A percentile compares a stretch with the other conserved stretches of the same genome.
Conservation (phyloP, 345 rosid species). For the Euphorbia lathyris region DNA sequence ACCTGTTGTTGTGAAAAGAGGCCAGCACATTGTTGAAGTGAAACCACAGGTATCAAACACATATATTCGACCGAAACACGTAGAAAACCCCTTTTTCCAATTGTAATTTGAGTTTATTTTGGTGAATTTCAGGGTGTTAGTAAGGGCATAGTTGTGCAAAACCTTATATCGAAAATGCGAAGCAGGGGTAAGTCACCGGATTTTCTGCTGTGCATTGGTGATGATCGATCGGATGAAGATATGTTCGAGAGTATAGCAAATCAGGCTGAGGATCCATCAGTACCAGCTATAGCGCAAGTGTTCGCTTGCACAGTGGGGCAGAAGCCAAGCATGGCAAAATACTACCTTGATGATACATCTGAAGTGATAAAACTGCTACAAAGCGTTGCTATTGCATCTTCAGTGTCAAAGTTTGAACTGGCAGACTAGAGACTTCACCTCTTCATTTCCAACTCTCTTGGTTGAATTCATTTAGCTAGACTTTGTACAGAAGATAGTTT, state of each 20-base stretch:
- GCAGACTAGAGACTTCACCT: neutral
- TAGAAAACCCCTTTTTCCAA: neutral
- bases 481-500: conserved; percentile 8
- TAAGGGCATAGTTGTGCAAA: conserved; percentile 69
- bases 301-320: conserved; percentile 84
- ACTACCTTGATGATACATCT: conserved; percentile 62
- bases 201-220: conserved; percentile 74
- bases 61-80: neutral
- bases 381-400: conserved; percentile 43
- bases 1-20: conserved; percentile 82
- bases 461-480: neutral
- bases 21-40: conserved; percentile 78
- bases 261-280: conserved; percentile 33
- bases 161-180: conserved; percentile 52
- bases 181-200: conserved; percentile 52
- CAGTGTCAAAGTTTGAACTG: conserved; percentile 17
- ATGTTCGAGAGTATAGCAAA: conserved; percentile 68
- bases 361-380: conserved; percentile 61
- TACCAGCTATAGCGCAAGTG: conserved; percentile 46
- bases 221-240: conserved; percentile 82
- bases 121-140: conserved; percentile 54
- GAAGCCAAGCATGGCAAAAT: conserved; percentile 86
- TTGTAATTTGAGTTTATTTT: neutral
- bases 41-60: conserved; percentile 71
- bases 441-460: neutral